Evolutionary conservation across 208 protist genomes (phyloP).

Genomic region (Crithidia mellificae): DNA sequence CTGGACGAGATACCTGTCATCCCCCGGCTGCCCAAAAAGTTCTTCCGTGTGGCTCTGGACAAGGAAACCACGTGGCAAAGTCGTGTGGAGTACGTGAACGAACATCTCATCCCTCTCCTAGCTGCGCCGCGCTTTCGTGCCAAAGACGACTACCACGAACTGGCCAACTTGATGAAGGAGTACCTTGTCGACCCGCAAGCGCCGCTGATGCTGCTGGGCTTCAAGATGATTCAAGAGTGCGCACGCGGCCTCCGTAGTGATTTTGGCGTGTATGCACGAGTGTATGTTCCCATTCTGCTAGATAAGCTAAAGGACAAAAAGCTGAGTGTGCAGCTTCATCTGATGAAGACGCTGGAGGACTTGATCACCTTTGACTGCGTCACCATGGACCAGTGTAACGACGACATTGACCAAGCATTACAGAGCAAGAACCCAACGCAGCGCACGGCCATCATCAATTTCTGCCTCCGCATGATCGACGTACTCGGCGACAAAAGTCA

Average conservation of each 20-base stretch:
- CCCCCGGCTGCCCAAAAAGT: slow-evolving; percentile 68
- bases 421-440: slow-evolving; percentile 85
- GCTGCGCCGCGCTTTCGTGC: slow-evolving; percentile 55
- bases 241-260: slow-evolving; percentile 57
- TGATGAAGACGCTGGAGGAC: slow-evolving; percentile 74
- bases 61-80: slow-evolving; percentile 81
- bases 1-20: slow-evolving; percentile 69
- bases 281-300: slow-evolving; percentile 63
- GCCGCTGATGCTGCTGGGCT: slow-evolving; percentile 82
- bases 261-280: slow-evolving; percentile 56
- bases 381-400: slow-evolving; percentile 80
- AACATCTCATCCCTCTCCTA: slow-evolving; percentile 67
- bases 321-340: slow-evolving; percentile 76
- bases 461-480: slow-evolving; percentile 63
- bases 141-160: slow-evolving; percentile 89
- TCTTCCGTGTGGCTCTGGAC: slow-evolving; percentile 69
- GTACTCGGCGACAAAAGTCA: slow-evolving; percentile 42
- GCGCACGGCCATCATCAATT: slow-evolving; percentile 63
- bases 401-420: slow-evolving; percentile 75
- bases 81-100: slow-evolving; percentile 66
- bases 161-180: slow-evolving; percentile 64
- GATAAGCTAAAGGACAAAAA: slow-evolving; percentile 93
- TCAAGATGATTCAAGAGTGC: slow-evolving; percentile 85
- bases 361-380: slow-evolving; percentile 80
- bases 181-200: slow-evolving; percentile 83